Conservation (phyloP, 306 rosid genomes). For the Pterocarpus macrocarpus region DNA sequence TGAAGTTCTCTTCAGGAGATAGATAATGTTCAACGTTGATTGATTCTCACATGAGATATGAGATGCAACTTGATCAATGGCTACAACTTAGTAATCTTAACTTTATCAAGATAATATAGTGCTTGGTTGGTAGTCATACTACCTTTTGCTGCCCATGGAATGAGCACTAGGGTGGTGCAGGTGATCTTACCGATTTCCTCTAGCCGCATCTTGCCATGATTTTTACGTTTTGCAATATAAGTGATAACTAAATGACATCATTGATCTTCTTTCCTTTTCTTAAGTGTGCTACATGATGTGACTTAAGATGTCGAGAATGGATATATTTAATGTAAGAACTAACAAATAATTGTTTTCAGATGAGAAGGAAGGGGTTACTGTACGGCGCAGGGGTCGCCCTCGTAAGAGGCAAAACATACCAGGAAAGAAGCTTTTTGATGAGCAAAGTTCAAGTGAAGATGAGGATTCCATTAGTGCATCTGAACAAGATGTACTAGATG, state of each 20-base stretch:
- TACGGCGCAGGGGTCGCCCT: constrained; percentile 92
- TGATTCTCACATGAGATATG: not conserved
- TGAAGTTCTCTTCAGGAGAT: constrained; percentile 2
- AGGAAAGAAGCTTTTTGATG: constrained; percentile 91
- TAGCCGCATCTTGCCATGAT: constrained; percentile 8
- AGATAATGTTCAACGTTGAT: not conserved
- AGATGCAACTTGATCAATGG: constrained; percentile 24
- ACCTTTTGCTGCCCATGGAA: constrained; percentile 18
- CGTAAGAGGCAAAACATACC: constrained; percentile 70
- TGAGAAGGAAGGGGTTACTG: constrained; percentile 77
- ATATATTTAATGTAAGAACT: constrained; percentile 29
- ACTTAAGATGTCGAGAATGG: constrained; percentile 30
- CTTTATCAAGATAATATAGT: constrained; percentile 22
- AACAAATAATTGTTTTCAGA: constrained; percentile 61
- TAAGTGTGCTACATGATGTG: not conserved
- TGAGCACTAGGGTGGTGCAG: constrained; percentile 23
- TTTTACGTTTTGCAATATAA: constrained; percentile 8
- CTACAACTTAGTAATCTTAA: not conserved
- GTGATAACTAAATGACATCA: constrained; percentile 13
- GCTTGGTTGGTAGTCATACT: constrained; percentile 17
- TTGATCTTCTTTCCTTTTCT: constrained; percentile 6
- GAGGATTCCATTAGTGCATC: constrained; percentile 92
- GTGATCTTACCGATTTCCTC: constrained; percentile 5
- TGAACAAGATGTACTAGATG: constrained; percentile 77
- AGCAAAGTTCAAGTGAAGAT: constrained; percentile 81